These are phyloP conservation scores for Pseudogymnoascus verrucosus DNA, from an alignment of 2,329 filamentous ascomycete species.

Conservation along the genomic window DNA sequence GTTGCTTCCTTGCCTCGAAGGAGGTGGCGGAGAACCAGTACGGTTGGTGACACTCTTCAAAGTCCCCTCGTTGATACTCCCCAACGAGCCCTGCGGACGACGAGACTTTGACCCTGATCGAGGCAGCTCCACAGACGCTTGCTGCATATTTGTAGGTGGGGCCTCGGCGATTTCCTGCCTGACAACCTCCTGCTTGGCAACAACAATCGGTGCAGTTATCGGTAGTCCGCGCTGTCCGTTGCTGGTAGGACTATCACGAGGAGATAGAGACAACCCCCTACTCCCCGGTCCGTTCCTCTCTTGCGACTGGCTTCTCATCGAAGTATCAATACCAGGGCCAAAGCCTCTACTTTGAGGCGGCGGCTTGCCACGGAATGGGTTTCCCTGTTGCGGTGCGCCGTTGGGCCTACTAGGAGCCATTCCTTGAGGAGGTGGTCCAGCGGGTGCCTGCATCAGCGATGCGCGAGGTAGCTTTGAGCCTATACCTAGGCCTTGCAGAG, in stretches of 20 bases:
- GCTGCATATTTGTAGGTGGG: slow-evolving; percentile 24
- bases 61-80: slow-evolving; percentile 55
- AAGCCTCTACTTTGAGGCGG: slow-evolving; percentile 22
- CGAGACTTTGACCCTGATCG: slow-evolving; percentile 43
- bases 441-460: slow-evolving; percentile 31
- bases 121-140: slow-evolving; percentile 23
- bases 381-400: slow-evolving; percentile 52
- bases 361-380: slow-evolving; percentile 33
- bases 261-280: slow-evolving; percentile 27
- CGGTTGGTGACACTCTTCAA: slow-evolving; percentile 37
- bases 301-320: slow-evolving; percentile 32
- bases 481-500: slow-evolving; percentile 22
- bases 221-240: slow-evolving; percentile 49
- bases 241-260: slow-evolving; percentile 41
- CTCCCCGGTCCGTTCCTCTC: slow-evolving; percentile 35
- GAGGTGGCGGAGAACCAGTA: slow-evolving; percentile 51
- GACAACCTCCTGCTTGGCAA: slow-evolving; percentile 30
- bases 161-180: slow-evolving; percentile 28
- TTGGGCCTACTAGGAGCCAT: slow-evolving; percentile 52
- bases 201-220: slow-evolving; percentile 39
- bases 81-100: slow-evolving; percentile 57
- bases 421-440: slow-evolving; percentile 46
- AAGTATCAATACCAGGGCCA: slow-evolving; percentile 25
- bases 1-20: slow-evolving; percentile 49
- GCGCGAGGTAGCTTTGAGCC: slow-evolving; percentile 32